These are phyloP conservation scores for Blumeria hordei DNA, from an alignment of 2,329 filamentous ascomycete species.

Conservation along the genomic window DNA sequence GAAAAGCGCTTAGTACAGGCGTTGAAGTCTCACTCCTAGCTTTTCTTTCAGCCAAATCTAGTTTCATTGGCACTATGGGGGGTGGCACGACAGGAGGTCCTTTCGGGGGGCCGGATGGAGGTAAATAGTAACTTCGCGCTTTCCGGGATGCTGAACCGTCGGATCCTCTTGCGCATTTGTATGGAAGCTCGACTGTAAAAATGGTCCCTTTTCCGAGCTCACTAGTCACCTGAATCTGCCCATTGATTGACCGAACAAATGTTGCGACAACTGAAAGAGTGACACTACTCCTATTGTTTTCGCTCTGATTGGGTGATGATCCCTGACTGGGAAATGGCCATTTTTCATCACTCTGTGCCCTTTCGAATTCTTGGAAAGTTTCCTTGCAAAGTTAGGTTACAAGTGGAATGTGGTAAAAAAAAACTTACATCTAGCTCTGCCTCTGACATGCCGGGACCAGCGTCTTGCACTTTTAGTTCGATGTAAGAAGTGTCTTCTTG, in stretches of 20 bases:
- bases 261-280: constrained; percentile 8
- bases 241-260: constrained; percentile 9
- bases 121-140: background rate
- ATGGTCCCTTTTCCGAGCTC: constrained; percentile 10
- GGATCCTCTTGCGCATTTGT: constrained; percentile 4
- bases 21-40: background rate
- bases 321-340: constrained; percentile 2
- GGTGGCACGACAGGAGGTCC: background rate
- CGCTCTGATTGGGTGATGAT: background rate
- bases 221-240: constrained; percentile 8
- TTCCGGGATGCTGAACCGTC: background rate
- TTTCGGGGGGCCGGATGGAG: background rate
- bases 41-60: background rate
- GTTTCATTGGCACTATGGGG: background rate
- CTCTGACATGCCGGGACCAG: constrained; percentile 9
- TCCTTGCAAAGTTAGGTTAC: constrained; percentile 1
- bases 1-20: background rate
- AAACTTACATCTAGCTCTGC: constrained; percentile 7
- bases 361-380: constrained; percentile 9
- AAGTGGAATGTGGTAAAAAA: too few relatives aligned
- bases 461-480: constrained; percentile 8
- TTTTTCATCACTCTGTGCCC: constrained; percentile 7
- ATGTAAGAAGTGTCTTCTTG: constrained; percentile 5
- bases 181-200: constrained; percentile 9
- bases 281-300: background rate